Conservation (phyloP, 805 yeast genomes). For the Starmerella apicola region DNA sequence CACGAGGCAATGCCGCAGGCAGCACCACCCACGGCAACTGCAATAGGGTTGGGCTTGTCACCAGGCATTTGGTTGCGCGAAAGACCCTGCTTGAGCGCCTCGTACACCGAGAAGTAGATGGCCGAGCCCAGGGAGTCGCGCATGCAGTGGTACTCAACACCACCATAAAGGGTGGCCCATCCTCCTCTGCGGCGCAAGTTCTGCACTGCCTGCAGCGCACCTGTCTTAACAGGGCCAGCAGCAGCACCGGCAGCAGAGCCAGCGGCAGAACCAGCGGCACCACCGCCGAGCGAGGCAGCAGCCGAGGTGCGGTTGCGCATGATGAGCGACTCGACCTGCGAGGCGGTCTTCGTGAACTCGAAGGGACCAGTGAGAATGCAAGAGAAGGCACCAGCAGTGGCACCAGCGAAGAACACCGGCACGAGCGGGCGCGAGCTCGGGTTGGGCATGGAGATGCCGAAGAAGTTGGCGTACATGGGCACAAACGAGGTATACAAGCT, state of each 20-base stretch:
- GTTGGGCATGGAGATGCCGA: constrained; percentile 10
- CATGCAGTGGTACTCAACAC: constrained; percentile 51
- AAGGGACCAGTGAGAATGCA: constrained; percentile 61
- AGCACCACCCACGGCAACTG: constrained; percentile 64
- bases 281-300: background rate
- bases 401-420: constrained; percentile 39
- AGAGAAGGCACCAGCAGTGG: constrained; percentile 46
- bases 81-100: constrained; percentile 48
- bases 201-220: constrained; percentile 36
- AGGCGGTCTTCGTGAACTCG: constrained; percentile 69
- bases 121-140: constrained; percentile 66
- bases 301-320: constrained; percentile 20
- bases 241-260: background rate
- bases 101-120: constrained; percentile 62
- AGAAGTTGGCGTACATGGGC: constrained; percentile 13
- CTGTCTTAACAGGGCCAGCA: constrained; percentile 6
- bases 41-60: constrained; percentile 28
- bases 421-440: constrained; percentile 15
- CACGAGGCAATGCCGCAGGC: constrained; percentile 64
- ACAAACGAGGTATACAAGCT: constrained; percentile 18
- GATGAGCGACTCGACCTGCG: constrained; percentile 45
- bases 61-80: constrained; percentile 21
- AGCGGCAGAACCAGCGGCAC: background rate
- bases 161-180: constrained; percentile 53
- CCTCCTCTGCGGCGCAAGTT: constrained; percentile 53